Evolutionary conservation across 2,329 filamentous ascomycete species (phyloP), one percentile per base, ranked within the genome.

Genomic region (Lecanicillium sp.): DNA sequence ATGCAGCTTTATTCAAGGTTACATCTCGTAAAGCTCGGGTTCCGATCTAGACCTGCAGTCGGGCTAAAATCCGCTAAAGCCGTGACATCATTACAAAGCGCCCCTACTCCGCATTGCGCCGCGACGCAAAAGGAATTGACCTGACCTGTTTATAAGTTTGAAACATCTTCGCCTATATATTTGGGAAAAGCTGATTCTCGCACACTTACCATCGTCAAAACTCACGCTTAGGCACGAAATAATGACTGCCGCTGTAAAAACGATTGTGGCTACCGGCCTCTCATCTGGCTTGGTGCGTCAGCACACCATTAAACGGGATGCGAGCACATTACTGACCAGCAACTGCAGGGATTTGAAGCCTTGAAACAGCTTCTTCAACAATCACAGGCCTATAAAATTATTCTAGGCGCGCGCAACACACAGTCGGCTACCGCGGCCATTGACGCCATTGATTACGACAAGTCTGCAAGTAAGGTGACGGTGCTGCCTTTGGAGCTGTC

Each of bases 341-440:
- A 19, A 14, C 33, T 10, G 11, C 36, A 74, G 71, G 71, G 71
- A 11, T 68, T 75, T 38, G 70, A 75, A 47, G 60, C 63, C n/a
- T 56, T 73, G 38, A 71, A 70, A 47, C 68, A 73, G 47, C 62
- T 74, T 18, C 62, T 74, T 7, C 47, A 55, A 13, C 59, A 68
- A 33, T 41, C 58, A 0, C 63, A 70, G 45, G 59, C 69, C 0
- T 71, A 72, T 53, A 63, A 52, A 13, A 54, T 73, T 46, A 66
- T 75, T 32, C 57, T 74, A 9, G 71, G 70, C 9, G 71, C 65
- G 3, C 59, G 71, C n/a, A 65, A 72, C 49, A 57, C 58, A 1
- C 45, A 57, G 17, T 50, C 49, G 7, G 60, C 69, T 1, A 57
- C 64, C 28, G 54, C 59, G 4, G 69, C 67, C 1, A 66, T 63